Percentiles rank a stretch among this genome's conserved stretches.
These are phyloP conservation scores for Rhododendron mucronatum DNA, from an alignment of 148 eudicot species.

Conservation along the genomic window DNA sequence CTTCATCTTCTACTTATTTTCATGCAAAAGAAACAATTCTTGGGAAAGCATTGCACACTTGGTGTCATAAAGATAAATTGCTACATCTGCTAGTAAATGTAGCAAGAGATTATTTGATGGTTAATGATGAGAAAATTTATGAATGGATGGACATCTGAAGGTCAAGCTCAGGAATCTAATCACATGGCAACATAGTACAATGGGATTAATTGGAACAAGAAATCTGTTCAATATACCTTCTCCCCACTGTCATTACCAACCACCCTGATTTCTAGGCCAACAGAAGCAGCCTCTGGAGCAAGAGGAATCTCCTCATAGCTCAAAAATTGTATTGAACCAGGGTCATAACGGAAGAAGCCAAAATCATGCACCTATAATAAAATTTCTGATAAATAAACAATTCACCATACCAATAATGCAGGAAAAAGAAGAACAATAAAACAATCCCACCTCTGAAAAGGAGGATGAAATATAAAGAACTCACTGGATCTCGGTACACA, in stretches of 20 bases:
- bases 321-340: constrained; percentile 74
- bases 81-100: neutral
- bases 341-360: constrained; percentile 95
- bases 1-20: neutral
- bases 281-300: constrained; percentile 97
- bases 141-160: neutral
- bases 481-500: constrained; percentile 86
- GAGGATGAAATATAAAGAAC: constrained; percentile 16
- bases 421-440: neutral
- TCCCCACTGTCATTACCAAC: constrained; percentile 99
- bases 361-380: constrained; percentile 88
- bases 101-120: neutral
- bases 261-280: constrained; percentile 96
- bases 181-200: neutral
- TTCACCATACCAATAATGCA: neutral
- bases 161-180: neutral
- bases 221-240: constrained; percentile 49
- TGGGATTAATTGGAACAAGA: neutral
- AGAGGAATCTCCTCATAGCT: constrained; percentile 97
- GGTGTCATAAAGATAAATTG: neutral
- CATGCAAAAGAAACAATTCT: neutral
- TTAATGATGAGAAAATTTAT: neutral
- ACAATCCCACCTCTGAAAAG: neutral
- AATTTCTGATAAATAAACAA: neutral
- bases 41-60: neutral